phyloP scores from a whole-genome alignment of 2,329 filamentous ascomycete species.

The Allantophomopsis lycopodina region DNA sequence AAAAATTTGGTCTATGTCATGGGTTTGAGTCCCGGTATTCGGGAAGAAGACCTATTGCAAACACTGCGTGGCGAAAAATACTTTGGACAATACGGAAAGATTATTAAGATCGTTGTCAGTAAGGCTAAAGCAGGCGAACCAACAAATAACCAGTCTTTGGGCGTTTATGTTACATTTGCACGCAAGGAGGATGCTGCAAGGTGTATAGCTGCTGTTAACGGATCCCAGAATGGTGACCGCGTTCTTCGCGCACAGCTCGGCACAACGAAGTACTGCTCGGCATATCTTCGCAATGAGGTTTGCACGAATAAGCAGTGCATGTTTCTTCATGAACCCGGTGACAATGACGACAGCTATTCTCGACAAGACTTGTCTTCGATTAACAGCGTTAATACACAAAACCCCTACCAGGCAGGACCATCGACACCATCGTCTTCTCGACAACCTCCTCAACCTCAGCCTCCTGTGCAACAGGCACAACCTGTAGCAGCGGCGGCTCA shows the following conservation, averaged over 20 bases:
- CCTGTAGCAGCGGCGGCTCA: constrained; percentile 29
- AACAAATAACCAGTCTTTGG: constrained; percentile 66
- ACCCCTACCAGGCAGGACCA: constrained; percentile 29
- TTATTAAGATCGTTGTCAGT: constrained; percentile 97
- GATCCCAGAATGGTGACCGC: constrained; percentile 80
- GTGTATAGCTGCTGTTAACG: constrained; percentile 87
- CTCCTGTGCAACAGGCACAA: constrained; percentile 18
- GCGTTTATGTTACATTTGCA: constrained; percentile 97
- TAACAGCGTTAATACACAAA: constrained; percentile 72
- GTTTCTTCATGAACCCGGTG: constrained; percentile 96
- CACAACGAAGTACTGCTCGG: constrained; percentile 97
- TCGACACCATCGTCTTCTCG: constrained; percentile 39
- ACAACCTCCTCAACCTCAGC: constrained; percentile 28
- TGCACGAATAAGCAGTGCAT: constrained; percentile 96
- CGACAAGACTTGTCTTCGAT: constrained; percentile 89
- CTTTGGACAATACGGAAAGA: constrained; percentile 96
- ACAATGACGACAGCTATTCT: constrained; percentile 94
- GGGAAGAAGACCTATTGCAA: constrained; percentile 83
- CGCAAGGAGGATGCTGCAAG: constrained; percentile 77
- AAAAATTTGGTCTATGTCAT: constrained; percentile 99
- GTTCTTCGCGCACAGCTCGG: constrained; percentile 67
- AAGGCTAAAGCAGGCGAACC: constrained; percentile 60
- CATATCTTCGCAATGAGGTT: constrained; percentile 85
- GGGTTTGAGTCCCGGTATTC: constrained; percentile 78
- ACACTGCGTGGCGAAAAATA: constrained; percentile 85